Evolutionary conservation across 371 early-diverging fungal species (phyloP), one percentile per base, ranked within the genome.

Genomic region (Coemansia sp.): DNA sequence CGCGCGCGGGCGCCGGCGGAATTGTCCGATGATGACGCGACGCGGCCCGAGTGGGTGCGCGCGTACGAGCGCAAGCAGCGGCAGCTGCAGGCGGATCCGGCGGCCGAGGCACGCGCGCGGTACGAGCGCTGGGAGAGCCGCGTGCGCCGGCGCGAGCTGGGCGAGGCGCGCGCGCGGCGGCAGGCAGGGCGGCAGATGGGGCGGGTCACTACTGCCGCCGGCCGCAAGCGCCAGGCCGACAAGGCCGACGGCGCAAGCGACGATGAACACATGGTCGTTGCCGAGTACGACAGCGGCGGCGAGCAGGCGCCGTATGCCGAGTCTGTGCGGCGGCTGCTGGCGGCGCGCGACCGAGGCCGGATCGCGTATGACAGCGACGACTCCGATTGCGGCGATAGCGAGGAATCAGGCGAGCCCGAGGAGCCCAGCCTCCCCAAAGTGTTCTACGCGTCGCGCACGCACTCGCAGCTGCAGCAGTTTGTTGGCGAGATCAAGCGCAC

Each of bases 401-500:
- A 36, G 8, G 38, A 14, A 5, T 16, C 5, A 3, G 32, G 36
- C 1, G 18, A 40, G 11, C 65, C 65, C 0, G 43, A 61, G 42
- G 68, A 77, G 38, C 72, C 68, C 49, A 39, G 32, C 16, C 39
- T 43, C 33, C 53, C 54, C 10, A 72, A 88, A 82, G 87, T 94
- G 10, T 86, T 83, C 64, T 93, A 91, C 68, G 87, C 88, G 29
- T 94, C 93, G 10, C 84, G 94, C 52, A 94, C 97, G 14, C 98
- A 98, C 76, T 95, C 95, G 4, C 99, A 99, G 77, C 77, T 98
- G 8, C 81, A 87, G 11, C 99, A 99, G 65, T 91, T 98, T 64
- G 82, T 97, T 0, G 78, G 83, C 48, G 96, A 98, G 75, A 65
- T 97, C 2, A 83, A 86, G 67, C 93, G 89, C 66, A 95, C 98